A percentile compares a stretch with the other conserved stretches of the same genome.
These are phyloP conservation scores for Planoprotostelium fungivorum DNA, from an alignment of 78 protist genomes.

Conservation along the genomic window DNA sequence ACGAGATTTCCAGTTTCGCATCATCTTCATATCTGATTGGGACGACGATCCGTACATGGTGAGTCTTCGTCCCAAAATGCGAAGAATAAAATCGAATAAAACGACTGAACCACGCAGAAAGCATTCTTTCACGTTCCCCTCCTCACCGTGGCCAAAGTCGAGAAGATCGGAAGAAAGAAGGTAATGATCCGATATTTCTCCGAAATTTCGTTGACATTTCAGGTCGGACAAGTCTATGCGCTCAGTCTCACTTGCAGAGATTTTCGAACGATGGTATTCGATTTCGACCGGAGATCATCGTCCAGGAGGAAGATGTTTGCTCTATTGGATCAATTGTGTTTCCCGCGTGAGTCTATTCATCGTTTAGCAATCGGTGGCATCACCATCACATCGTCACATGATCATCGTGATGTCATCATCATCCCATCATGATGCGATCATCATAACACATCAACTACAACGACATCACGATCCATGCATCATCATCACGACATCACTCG, in stretches of 20 bases:
- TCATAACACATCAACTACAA: too few relatives aligned
- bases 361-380: not conserved
- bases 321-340: not conserved
- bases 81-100: not conserved
- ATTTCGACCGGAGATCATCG: not conserved
- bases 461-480: too few relatives aligned
- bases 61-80: not conserved
- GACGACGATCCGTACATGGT: not conserved
- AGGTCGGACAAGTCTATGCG: not conserved
- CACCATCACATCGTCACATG: not conserved
- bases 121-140: not conserved
- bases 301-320: not conserved
- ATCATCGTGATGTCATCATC: not conserved
- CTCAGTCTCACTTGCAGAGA: not conserved
- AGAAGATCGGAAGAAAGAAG: not conserved
- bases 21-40: not conserved
- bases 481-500: too few relatives aligned
- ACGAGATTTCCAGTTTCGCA: not conserved
- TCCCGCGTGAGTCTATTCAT: not conserved
- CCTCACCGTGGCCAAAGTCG: not conserved
- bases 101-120: not conserved
- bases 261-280: not conserved
- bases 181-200: not conserved
- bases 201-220: not conserved
- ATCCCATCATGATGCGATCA: not conserved